Evolutionary conservation across 306 rosid species (phyloP), one percentile per base, ranked within the genome.

Genomic region (Ochetophila trinervis): DNA sequence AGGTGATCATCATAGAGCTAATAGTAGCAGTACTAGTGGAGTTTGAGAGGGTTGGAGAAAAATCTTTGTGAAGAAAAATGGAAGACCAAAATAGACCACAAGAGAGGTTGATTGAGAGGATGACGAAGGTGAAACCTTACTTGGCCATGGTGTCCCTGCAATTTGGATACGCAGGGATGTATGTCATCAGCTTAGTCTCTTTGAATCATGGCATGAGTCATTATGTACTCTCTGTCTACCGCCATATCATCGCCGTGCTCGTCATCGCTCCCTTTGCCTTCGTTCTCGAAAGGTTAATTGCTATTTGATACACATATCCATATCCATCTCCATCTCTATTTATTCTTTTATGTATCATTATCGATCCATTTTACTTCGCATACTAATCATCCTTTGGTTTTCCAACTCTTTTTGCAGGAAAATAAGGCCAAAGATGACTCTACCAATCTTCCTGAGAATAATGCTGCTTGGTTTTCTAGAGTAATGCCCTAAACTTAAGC

Each of bases 151-250:
- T 94, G 50, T 84, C 92, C 53, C 84, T 94, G 74, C 97, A 94
- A 35, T 90, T 94, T 64, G 99, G 99, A 0, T 94, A 90, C 53
- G 75, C 99, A 0, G 99, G 99, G 22, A 88, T 94, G 99, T 90
- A 94, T n/a, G 79, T 94, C 14, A 74, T 94, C 23, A 88, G 96
- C 21, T 78, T 94, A 95, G 86, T 94, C 48, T 88, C 96, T 15
- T 76, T 94, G 64, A 94, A 90, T 47, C 89, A 91, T 67, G 99
- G 99, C 48, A 84, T 94, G 90, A 94, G 84, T 55, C 91, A 94
- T 76, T 94, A 85, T 76, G 78, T 94, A 6, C 89, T 94, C 48
- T 87, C 99, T 0, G 95, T 86, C 0, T 94, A 94, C 30, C 97
- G 99, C 65, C 99, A 94, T 34, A 85, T 85, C 0, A 86, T 88